Evolutionary conservation across 1,139 yeast genomes (phyloP).

Genomic region (Suhomyces atakaporum): DNA sequence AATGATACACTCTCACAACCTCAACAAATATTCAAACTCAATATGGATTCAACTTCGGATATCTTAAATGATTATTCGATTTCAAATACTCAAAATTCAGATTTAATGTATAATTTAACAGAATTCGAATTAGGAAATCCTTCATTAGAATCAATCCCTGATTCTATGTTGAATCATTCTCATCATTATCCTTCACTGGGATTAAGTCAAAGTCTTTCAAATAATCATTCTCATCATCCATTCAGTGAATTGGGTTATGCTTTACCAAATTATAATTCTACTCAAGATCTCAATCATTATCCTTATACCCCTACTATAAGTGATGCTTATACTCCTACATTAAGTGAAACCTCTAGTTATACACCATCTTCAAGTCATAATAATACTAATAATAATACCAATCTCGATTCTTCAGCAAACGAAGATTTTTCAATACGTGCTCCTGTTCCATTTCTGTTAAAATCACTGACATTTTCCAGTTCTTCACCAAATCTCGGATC

Average conservation of each 20-base stretch:
- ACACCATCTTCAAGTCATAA: conserved; percentile 22
- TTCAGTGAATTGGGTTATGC: conserved; percentile 6
- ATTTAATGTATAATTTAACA: conserved; percentile 27
- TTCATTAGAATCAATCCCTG: conserved; percentile 33
- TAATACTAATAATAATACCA: conserved; percentile 2
- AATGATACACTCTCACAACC: conserved; percentile 12
- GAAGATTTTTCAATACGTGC: conserved; percentile 17
- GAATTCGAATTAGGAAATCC: conserved; percentile 33
- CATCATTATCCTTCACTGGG: conserved; percentile 8
- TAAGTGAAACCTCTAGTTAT: conserved; percentile 24
- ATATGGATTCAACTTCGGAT: conserved; percentile 21
- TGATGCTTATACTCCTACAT: conserved; percentile 25
- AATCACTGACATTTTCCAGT: conserved; percentile 16
- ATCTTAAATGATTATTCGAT: conserved; percentile 18
- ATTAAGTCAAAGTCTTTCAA: conserved; percentile 10
- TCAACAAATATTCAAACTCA: conserved; percentile 18
- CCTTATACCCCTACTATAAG: conserved; percentile 23
- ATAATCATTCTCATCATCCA: conserved; percentile 3
- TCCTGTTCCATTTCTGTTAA: conserved; percentile 19
- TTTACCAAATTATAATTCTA: conserved; percentile 12
- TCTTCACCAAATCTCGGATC: conserved; percentile 18
- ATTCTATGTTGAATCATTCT: conserved; percentile 13
- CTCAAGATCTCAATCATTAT: conserved; percentile 15
- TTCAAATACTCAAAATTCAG: conserved; percentile 15
- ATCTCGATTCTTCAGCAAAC: conserved; percentile 5